Evolutionary conservation across 208 protist species (phyloP), one percentile per base, ranked within the genome.

Genomic region (Leishmania martiniquensis): DNA sequence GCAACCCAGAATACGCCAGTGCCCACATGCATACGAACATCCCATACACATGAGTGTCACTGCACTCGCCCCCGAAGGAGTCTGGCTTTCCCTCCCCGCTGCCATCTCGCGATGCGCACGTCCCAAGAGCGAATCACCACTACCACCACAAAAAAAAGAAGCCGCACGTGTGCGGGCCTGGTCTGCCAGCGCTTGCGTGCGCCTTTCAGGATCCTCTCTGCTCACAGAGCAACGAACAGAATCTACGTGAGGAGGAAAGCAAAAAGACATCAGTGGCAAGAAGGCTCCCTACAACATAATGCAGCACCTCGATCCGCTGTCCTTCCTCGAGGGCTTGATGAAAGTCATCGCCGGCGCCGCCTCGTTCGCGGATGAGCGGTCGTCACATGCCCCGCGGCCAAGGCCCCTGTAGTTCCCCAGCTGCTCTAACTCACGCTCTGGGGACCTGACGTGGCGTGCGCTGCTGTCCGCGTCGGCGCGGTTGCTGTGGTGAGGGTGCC

Each of bases 261-360:
- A 51, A 70, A 44, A 17, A 29, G 4, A 32, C 22, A 1, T 6
- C 22, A 7, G 10, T 13, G 10, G 65, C 10, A 15, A 29, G 29
- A 7, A 34, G 45, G 47, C 29, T 2, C 68, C 0, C 44, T 59
- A 82, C 32, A 77, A n/a, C 65, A 82, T 82, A 66, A 44, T 52
- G 45, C 78, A 82, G 65, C 78, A 82, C 66, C 77, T 77, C 45
- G 34, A 25, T n/a, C 49, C 59, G 1, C 37, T 62, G 7, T 62
- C 57, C n/a, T 82, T 77, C 51, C n/a, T 42, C 29, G 22, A 22
- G 2, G 70, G 60, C 15, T 54, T 70, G n/a, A 39, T 71, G 20
- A 17, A 3, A 9, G 70, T 62, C 4, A 52, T 5, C 5, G 25
- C 34, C 34, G 66, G 17, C 4, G 67, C 51, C 25, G 44, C 34